These are phyloP conservation scores for Pestalotiopsis sp. DNA, from an alignment of 2,329 filamentous ascomycete genomes.

Conservation along the genomic window DNA sequence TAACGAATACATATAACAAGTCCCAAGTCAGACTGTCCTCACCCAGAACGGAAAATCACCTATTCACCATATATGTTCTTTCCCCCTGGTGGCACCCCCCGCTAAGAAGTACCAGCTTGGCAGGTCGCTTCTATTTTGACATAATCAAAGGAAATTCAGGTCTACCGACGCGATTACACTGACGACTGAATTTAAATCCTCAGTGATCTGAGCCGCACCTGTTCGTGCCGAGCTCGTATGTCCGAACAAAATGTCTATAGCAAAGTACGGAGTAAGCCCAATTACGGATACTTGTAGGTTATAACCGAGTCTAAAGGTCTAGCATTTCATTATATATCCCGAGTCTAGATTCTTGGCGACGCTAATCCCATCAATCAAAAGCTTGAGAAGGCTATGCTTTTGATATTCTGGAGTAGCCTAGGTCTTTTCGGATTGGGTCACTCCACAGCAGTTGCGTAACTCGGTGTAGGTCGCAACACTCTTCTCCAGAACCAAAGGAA, in stretches of 20 bases:
- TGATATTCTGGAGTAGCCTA: not conserved
- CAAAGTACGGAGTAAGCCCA: not conserved
- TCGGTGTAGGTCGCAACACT: not conserved
- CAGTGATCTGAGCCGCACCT: not conserved
- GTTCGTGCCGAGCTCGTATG: not conserved
- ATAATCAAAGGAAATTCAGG: too few species aligned
- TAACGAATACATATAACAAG: too few species aligned
- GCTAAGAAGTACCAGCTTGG: too few species aligned
- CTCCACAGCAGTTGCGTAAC: not conserved
- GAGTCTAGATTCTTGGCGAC: not conserved
- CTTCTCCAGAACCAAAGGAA: not conserved
- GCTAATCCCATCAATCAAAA: not conserved
- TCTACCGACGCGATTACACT: too few species aligned
- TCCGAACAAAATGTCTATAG: not conserved
- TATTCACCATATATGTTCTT: too few species aligned
- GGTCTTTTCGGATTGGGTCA: not conserved
- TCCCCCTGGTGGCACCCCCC: too few species aligned
- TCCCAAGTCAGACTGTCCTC: too few species aligned
- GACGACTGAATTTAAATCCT: not conserved
- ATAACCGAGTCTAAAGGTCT: too few species aligned
- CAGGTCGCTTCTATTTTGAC: too few species aligned
- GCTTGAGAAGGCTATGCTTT: not conserved
- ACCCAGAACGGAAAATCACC: too few species aligned
- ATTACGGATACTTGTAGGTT: not conserved
- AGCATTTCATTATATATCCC: not conserved